These are phyloP conservation scores for Sugiyamaella americana DNA, from an alignment of 805 yeast species.

Conservation along the genomic window DNA sequence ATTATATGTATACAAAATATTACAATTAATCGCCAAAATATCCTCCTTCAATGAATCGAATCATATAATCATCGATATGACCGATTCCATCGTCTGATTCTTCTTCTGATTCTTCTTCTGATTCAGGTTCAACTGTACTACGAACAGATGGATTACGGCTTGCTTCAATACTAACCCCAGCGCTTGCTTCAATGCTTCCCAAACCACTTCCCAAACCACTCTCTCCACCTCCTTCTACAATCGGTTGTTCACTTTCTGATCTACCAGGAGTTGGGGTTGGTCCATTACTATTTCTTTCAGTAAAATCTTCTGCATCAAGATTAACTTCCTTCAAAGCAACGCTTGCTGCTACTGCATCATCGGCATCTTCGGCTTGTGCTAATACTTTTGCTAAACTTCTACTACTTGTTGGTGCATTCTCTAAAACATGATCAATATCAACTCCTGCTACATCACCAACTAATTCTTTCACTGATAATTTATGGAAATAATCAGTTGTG, in stretches of 20 bases:
- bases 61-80: constrained; percentile 96
- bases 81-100: constrained; percentile 53
- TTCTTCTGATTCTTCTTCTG: constrained; percentile 6
- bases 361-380: constrained; percentile 94
- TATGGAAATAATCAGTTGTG: constrained; percentile 92
- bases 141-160: not conserved
- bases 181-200: constrained; percentile 3
- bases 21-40: constrained; percentile 44
- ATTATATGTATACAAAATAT: no score
- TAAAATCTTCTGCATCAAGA: constrained; percentile 80
- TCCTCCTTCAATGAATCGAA: constrained; percentile 81
- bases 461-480: constrained; percentile 77
- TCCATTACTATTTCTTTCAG: constrained; percentile 34
- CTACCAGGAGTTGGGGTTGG: constrained; percentile 3
- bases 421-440: constrained; percentile 32
- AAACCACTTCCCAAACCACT: not conserved
- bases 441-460: constrained; percentile 53
- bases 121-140: not conserved
- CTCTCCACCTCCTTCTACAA: no score
- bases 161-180: constrained; percentile 7
- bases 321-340: constrained; percentile 82
- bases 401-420: constrained; percentile 29
- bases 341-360: constrained; percentile 66
- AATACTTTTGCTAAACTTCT: constrained; percentile 47
- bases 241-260: not conserved